phyloP scores from a whole-genome alignment of 805 yeast species.

The Yarrowia deformans region DNA sequence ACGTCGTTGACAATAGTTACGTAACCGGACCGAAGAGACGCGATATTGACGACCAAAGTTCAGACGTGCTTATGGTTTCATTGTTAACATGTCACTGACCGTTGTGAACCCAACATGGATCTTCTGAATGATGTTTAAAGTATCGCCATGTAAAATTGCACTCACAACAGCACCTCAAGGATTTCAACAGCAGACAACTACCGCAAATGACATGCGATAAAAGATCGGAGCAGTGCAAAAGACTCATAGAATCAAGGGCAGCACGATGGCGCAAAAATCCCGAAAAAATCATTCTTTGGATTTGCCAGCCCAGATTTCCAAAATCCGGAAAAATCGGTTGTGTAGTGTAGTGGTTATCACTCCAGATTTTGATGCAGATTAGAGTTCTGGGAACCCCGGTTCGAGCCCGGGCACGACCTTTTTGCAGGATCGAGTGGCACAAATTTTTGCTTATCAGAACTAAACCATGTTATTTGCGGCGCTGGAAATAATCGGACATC shows the following conservation, averaged over 20 bases:
- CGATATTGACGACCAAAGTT: background rate
- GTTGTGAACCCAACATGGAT: background rate
- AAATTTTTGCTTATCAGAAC: too few species aligned
- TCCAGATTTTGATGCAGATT: slow-evolving; percentile 49
- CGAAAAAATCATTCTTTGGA: background rate
- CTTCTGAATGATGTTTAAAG: background rate
- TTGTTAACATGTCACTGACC: background rate
- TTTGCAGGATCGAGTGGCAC: background rate
- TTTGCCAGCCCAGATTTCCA: background rate
- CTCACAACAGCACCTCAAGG: background rate
- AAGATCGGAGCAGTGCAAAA: background rate
- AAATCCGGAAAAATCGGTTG: slow-evolving; percentile 43
- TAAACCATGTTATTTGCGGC: too few species aligned
- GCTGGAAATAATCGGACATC: too few species aligned
- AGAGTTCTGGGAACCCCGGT: slow-evolving; percentile 51
- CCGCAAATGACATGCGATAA: background rate
- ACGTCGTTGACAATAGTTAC: background rate
- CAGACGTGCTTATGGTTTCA: background rate
- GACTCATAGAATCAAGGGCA: background rate
- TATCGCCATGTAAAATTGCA: background rate
- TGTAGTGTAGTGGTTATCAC: slow-evolving; percentile 52
- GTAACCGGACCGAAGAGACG: slow-evolving; percentile 5
- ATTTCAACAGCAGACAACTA: too few species aligned
- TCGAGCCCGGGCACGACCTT: slow-evolving; percentile 53
- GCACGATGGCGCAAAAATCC: background rate